Percentiles rank a stretch among this genome's conserved stretches.
Evolutionary conservation across 2,329 filamentous ascomycete genomes (phyloP).

Genomic region (Pseudogymnoascus sp.): DNA sequence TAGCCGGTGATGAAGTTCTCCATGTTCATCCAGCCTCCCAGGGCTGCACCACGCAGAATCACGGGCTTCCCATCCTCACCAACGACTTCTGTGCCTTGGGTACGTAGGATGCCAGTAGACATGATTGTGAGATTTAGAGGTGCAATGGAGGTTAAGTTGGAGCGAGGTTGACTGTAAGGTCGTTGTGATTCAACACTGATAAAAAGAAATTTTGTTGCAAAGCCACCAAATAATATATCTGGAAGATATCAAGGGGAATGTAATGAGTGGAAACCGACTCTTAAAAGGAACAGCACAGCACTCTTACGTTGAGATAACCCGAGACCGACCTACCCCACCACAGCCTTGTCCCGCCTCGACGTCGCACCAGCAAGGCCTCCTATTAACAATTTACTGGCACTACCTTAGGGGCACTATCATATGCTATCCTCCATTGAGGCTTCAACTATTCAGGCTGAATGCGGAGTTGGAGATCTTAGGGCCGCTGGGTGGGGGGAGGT

Average conservation of each 20-base stretch:
- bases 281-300: neutral
- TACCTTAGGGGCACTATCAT: neutral
- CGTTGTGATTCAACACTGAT: neutral
- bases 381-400: neutral
- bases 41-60: neutral
- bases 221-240: neutral
- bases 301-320: neutral
- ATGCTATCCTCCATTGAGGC: neutral
- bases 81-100: conserved; percentile 29
- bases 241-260: neutral
- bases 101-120: conserved; percentile 26
- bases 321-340: neutral
- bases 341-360: neutral
- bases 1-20: conserved; percentile 44
- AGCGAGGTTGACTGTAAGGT: neutral
- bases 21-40: conserved; percentile 23
- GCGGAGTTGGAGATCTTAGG: neutral
- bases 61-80: conserved; percentile 25
- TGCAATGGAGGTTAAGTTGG: neutral
- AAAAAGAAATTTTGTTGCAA: neutral
- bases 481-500: neutral
- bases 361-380: neutral
- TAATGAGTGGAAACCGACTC: neutral
- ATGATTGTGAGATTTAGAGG: conserved; percentile 10
- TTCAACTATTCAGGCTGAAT: neutral